A percentile compares a stretch with the other conserved stretches of the same genome.
phyloP scores from a whole-genome alignment of 2,329 filamentous ascomycete genomes.

The Aspergillus pseudonomiae region DNA sequence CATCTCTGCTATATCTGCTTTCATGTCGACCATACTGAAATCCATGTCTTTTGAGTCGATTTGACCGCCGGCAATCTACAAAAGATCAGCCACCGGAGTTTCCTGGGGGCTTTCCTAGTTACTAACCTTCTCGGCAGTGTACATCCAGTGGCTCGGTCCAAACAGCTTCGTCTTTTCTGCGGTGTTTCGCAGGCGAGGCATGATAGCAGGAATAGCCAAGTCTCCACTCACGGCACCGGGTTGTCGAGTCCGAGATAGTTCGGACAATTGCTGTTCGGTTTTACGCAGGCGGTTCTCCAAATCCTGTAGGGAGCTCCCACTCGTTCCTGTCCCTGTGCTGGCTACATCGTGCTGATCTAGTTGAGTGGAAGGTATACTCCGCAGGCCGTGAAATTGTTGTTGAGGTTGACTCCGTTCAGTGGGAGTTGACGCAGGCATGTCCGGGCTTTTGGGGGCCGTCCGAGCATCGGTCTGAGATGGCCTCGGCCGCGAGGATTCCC shows the following conservation, averaged over 20 bases:
- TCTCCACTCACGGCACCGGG: neutral
- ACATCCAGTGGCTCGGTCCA: constrained; percentile 17
- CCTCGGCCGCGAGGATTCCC: constrained; percentile 14
- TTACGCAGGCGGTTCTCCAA: constrained; percentile 9
- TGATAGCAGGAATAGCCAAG: constrained; percentile 1
- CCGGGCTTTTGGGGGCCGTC: neutral
- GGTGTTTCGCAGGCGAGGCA: constrained; percentile 12
- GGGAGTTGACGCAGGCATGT: neutral
- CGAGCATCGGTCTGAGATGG: constrained; percentile 1
- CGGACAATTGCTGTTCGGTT: constrained; percentile 12
- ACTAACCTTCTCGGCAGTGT: constrained; percentile 18
- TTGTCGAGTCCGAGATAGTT: neutral
- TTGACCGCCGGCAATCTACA: constrained; percentile 14
- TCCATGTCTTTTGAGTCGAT: constrained; percentile 11
- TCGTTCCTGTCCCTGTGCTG: neutral
- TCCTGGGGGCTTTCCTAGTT: neutral
- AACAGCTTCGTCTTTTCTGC: constrained; percentile 19
- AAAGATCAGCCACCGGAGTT: neutral
- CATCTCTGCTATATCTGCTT: constrained; percentile 15
- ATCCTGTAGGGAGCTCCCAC: constrained; percentile 9
- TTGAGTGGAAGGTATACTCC: neutral
- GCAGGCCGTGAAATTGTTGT: neutral
- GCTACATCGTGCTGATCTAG: neutral
- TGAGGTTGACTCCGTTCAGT: neutral
- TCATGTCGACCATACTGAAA: constrained; percentile 13